A percentile compares a stretch with the other conserved stretches of the same genome.
Conservation (phyloP, 169 alveolate genomes). For the Eimeria necatrix region DNA sequence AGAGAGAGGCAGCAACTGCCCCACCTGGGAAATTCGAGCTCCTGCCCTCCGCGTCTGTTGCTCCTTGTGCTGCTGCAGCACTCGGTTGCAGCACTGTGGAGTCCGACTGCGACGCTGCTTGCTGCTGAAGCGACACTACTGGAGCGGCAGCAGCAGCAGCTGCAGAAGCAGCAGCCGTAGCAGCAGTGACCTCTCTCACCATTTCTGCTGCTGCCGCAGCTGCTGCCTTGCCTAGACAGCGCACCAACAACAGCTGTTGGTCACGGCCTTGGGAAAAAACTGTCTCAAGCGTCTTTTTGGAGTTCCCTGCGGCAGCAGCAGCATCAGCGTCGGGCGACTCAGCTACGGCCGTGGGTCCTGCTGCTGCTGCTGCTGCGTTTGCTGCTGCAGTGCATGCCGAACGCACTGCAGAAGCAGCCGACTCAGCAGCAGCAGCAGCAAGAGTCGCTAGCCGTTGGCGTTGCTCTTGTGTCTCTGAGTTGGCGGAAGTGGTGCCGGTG, state of each 20-base stretch:
- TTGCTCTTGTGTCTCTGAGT: constrained; percentile 9
- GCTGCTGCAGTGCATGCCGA: constrained; percentile 74
- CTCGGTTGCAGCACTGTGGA: constrained; percentile 1
- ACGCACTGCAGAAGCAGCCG: constrained; percentile 53
- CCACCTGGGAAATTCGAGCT: neutral
- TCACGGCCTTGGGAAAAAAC: neutral
- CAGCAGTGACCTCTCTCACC: constrained; percentile 64
- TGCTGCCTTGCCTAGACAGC: constrained; percentile 55
- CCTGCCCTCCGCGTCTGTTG: neutral
- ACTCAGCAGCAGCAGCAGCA: constrained; percentile 61
- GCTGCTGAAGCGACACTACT: neutral
- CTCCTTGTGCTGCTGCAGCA: constrained; percentile 46
- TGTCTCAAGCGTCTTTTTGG: neutral
- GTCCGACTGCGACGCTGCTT: neutral
- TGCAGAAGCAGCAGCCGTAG: constrained; percentile 49
- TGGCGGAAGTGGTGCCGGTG: neutral
- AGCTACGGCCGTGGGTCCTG: constrained; percentile 68
- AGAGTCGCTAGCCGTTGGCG: neutral
- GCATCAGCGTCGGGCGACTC: constrained; percentile 29
- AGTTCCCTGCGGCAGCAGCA: constrained; percentile 3
- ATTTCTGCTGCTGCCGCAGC: constrained; percentile 61
- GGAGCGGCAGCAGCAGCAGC: constrained; percentile 56
- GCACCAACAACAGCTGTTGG: constrained; percentile 49
- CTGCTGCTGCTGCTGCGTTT: constrained; percentile 72
- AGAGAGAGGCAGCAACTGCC: neutral